Base-by-base conservation (phyloP, 768 basidiomycete species). In the Porphyrellus cyaneotinctus region DNA sequence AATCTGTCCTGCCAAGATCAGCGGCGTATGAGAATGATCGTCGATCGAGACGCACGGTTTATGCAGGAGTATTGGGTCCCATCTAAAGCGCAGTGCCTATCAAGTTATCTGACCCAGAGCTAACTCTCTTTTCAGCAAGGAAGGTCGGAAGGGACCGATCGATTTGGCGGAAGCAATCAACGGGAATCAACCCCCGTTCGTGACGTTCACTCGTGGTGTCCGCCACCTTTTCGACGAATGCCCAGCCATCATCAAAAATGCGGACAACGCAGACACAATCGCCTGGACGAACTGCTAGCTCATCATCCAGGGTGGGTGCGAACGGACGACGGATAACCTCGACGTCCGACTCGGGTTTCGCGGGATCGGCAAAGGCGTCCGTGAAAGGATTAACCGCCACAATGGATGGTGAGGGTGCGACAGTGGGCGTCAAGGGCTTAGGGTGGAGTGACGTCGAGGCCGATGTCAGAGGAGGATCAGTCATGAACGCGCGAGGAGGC, bases 221-320 rank as follows among this genome's bases (percentile, higher is more conserved):
- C 2, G 53, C 54, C 11, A 77, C 47, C 53, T 74, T 79, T 70
- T 85, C 78, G 33, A 85, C 79, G 55, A 79, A 66, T 7, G 79
- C 80, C 87, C 87, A 89, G 1, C 86, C 87, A 58, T 88, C 87
- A 52, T 85, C 81, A 61, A 82, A 89, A 22, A 78, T 59, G 44
- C 72, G 68, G 12, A 84, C 6, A 28, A 88, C 67, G 60, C 68
- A 78, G 12, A 88, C 79, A 6, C 60, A 58, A 44, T 88, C 85
- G 1, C 78, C 79, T 0, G 71, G 69, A 0, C 22, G 35, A 2
- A 87, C 83, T 0, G 64, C 54, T 4, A 90, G 62, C 64, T 90
- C 87, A 58, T 89, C 87, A 4, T 72, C 65, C 20, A 81, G 69
- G 1, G 78, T 76, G 18, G 82, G 79, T 35, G 67, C 54, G 65